Evolutionary conservation across 768 basidiomycete species (phyloP).

Genomic region (Suillus variegatus): DNA sequence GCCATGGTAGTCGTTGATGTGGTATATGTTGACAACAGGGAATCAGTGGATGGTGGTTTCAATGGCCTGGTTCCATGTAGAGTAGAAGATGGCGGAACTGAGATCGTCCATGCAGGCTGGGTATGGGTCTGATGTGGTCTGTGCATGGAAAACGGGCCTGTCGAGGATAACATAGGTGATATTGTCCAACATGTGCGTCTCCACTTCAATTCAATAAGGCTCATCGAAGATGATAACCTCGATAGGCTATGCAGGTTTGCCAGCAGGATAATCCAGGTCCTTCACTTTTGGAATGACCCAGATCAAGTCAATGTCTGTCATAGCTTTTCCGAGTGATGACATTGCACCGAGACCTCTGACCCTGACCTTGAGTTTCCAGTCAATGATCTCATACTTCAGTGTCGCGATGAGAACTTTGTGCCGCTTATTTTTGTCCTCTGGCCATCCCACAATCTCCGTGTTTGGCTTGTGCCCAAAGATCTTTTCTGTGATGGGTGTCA

Average conservation of each 20-base stretch:
- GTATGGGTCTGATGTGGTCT: conserved; percentile 94
- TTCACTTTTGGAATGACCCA: conserved; percentile 98
- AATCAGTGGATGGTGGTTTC: conserved; percentile 85
- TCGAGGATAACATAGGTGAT: conserved; percentile 95
- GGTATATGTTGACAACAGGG: conserved; percentile 91
- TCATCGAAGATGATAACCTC: conserved; percentile 97
- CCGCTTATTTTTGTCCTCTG: conserved; percentile 88
- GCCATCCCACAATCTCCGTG: conserved; percentile 91
- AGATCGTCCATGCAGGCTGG: conserved; percentile 97
- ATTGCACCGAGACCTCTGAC: conserved; percentile 99
- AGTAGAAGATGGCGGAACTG: conserved; percentile 96
- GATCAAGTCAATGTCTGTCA: conserved; percentile 93
- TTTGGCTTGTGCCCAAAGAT: conserved; percentile 59
- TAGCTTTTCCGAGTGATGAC: conserved; percentile 94
- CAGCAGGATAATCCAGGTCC: conserved; percentile 89
- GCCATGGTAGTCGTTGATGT: conserved; percentile 95
- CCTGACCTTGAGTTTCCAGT: conserved; percentile 98
- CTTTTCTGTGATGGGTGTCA: conserved; percentile 66
- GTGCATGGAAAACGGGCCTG: conserved; percentile 94
- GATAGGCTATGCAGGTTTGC: conserved; percentile 90
- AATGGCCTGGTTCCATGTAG: conserved; percentile 97
- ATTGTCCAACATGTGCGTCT: conserved; percentile 90
- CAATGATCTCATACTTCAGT: conserved; percentile 94
- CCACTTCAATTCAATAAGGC: conserved; percentile 93
- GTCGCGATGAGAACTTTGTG: conserved; percentile 91